Base-by-base conservation (phyloP, 345 rosid genomes). In the Diplotaxis tenuifolia region DNA sequence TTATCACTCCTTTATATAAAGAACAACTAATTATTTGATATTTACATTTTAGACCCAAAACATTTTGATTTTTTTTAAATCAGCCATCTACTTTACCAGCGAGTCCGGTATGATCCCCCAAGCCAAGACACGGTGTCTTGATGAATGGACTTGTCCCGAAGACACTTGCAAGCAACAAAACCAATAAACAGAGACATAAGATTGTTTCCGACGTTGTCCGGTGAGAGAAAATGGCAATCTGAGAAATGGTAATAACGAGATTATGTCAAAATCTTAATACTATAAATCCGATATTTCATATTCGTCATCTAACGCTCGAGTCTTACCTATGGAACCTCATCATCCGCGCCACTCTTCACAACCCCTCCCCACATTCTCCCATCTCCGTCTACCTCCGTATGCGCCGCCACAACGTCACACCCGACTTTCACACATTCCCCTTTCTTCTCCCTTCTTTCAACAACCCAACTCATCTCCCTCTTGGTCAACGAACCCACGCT, bases 401-500 rank as follows among this genome's bases (percentile, higher is more conserved):
- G 91, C 91, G 87, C 45, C 18, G n/a, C 71, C 85, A 83, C 49
- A 25, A 74, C 75, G 84, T 83, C 66, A 20, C 7, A 0, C 86
- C 90, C 11, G 85, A 86, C 60, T 76, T 79, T 69, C 83, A 84
- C 64, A 83, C 84, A 25, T 81, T 82, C 36, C 85, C 86, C 5
- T 83, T 83, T 76, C 85, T 81, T 61, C 85, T 84, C 58, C 77
- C 70, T 18, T 78, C 78, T 20, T 80, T 83, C 69, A 2, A 75
- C 70, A 23, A 78, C 59, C 75, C 78, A 0, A 28, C 54, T 58
- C 73, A 56, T 36, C 74, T 80, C 50, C 75, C 65, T 42, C 85
- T 87, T 34, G 96, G 96, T 5, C 65, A 66, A 81, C 84, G 86
- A 84, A 72, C 81, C 77, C 96, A 89, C 66, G 93, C 86, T 42